Evolutionary conservation across 441 rosid genomes (phyloP), one percentile per base, ranked within the genome.

Genomic region (Corymbia calophylla): DNA sequence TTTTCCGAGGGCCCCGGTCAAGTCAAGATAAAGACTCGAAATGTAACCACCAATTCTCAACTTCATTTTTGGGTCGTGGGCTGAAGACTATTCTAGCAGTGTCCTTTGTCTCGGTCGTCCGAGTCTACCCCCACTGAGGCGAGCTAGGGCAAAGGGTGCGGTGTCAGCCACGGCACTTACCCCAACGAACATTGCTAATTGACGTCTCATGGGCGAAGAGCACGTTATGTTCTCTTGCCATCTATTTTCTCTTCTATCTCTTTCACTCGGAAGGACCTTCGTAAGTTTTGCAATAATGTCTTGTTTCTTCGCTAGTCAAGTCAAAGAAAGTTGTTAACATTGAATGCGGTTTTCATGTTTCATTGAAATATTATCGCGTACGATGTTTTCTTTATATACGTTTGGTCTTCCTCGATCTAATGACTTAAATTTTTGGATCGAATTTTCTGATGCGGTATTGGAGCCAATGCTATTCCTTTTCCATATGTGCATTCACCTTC

Each of bases 401-500:
- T 27, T 14, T 60, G 25, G 0, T 60, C 3, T 66, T 10, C 0
- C 3, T 66, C 3, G 0, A 16, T 31, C 5, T 16, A 8, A 8
- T 7, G 16, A 31, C 6, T 31, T 68, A 32, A 68, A 32, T 3
- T 68, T 31, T 17, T 68, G 0, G 19, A 19, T 18, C 0, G 4
- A 68, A 12, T 17, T 68, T 31, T 0, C 44, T 39, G 6, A 39
- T 39, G 5, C 5, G 6, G 6, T 39, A 39, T 39, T 39, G 0
- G 7, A 18, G 14, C 0, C 0, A 32, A 1, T 5, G 19, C 2
- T 9, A 68, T 68, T 21, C 19, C 4, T 70, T 70, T 35, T 1
- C 0, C 0, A 1, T 35, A 70, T 70, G 2, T 35, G 2, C 4
- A 19, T 70, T 4, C 8, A 3, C 10, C 2, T 1, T 0, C 44